Percentiles rank a stretch among this genome's conserved stretches.
These are phyloP conservation scores for Amanita brunnescens DNA, from an alignment of 768 basidiomycete genomes.

Conservation along the genomic window DNA sequence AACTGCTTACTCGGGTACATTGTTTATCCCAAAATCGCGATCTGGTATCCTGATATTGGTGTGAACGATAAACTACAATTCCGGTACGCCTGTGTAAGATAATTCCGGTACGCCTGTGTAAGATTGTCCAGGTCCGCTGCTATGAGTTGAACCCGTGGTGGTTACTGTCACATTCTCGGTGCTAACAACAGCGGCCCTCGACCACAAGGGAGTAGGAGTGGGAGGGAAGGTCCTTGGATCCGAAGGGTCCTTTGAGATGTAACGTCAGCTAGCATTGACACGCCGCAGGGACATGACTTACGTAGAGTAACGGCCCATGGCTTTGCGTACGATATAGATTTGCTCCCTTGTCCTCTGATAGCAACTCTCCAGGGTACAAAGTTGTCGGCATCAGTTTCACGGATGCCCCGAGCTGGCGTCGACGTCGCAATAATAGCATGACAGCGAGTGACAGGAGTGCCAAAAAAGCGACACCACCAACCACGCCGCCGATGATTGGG, in stretches of 20 bases:
- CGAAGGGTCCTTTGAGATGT: conserved; percentile 13
- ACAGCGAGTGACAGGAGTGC: conserved; percentile 29
- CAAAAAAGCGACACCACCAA: conserved; percentile 43
- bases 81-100: conserved; percentile 24
- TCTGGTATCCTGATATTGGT: too few species aligned
- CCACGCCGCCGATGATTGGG: conserved; percentile 58
- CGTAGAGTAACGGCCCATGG: background rate
- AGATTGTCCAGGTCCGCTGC: conserved; percentile 11
- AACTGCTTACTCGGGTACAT: too few species aligned
- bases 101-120: too few species aligned
- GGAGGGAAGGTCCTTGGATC: conserved; percentile 16
- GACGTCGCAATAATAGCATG: conserved; percentile 23
- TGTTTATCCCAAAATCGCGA: too few species aligned
- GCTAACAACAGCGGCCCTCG: conserved; percentile 16
- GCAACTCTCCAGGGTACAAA: background rate
- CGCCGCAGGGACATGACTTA: background rate
- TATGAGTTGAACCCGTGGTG: conserved; percentile 13
- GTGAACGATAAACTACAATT: conserved; percentile 14
- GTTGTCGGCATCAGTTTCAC: background rate
- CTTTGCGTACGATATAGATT: too few species aligned
- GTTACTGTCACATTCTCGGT: background rate
- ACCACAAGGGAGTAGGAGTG: conserved; percentile 21
- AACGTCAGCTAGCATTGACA: background rate
- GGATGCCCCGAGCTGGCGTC: conserved; percentile 8
- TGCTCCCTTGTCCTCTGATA: background rate